phyloP scores from a whole-genome alignment of 371 early-diverging fungal genomes.

The Syncephalastrum monosporum region DNA sequence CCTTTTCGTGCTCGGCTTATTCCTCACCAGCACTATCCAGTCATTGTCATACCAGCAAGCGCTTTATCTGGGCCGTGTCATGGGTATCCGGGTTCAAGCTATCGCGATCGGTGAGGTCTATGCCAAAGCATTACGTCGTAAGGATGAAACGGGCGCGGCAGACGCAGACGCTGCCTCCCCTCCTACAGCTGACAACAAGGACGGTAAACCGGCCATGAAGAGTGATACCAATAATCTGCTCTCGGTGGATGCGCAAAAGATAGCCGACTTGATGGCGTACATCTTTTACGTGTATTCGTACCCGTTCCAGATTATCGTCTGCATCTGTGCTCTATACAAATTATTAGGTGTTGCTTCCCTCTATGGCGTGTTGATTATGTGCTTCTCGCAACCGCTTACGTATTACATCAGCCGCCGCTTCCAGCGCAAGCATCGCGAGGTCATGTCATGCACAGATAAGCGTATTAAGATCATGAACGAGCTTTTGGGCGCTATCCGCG shows the following conservation, averaged over 20 bases:
- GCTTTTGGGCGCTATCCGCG: slow-evolving; percentile 70
- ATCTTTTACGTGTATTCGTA: slow-evolving; percentile 57
- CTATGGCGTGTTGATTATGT: slow-evolving; percentile 60
- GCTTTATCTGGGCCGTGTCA: slow-evolving; percentile 54
- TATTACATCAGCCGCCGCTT: slow-evolving; percentile 51
- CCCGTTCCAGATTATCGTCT: slow-evolving; percentile 58
- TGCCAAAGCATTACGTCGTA: slow-evolving; percentile 52
- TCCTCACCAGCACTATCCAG: slow-evolving; percentile 47
- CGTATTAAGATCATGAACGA: slow-evolving; percentile 70
- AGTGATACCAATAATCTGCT: slow-evolving; percentile 52
- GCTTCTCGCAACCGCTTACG: slow-evolving; percentile 59
- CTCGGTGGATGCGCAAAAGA: slow-evolving; percentile 58
- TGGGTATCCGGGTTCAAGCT: slow-evolving; percentile 54
- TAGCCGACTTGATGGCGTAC: slow-evolving; percentile 52
- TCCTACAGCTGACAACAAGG: neutral
- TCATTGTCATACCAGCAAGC: slow-evolving; percentile 51
- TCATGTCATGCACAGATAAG: slow-evolving; percentile 64
- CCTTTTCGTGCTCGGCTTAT: slow-evolving; percentile 59
- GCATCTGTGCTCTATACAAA: slow-evolving; percentile 60
- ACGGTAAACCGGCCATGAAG: slow-evolving; percentile 22
- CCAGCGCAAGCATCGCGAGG: slow-evolving; percentile 44
- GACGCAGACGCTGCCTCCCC: slow-evolving; percentile 22
- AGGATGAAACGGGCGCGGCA: too few relatives aligned
- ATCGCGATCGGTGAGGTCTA: slow-evolving; percentile 63
- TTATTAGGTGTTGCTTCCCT: slow-evolving; percentile 67